phyloP scores from a whole-genome alignment of 371 early-diverging fungal species.

The Apophysomyces elegans region DNA sequence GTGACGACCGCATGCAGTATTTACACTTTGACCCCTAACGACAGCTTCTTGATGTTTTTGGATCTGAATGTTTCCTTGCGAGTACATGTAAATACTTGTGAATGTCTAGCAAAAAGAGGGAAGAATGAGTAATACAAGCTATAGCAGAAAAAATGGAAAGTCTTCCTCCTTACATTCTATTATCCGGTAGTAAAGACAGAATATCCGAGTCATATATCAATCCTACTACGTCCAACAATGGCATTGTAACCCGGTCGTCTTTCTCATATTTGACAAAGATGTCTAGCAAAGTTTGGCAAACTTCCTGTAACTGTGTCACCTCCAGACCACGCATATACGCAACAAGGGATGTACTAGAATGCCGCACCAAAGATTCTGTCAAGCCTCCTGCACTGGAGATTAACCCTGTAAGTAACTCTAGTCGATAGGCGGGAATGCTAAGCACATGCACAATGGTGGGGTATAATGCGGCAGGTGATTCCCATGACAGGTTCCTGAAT shows the following conservation, averaged over 20 bases:
- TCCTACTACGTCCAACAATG: conserved; percentile 71
- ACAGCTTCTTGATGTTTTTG: conserved; percentile 49
- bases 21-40: conserved; percentile 55
- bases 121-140: conserved; percentile 10
- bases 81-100: conserved; percentile 28
- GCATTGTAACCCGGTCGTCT: conserved; percentile 69
- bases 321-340: conserved; percentile 58
- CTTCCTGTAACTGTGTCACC: conserved; percentile 25
- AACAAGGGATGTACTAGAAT: conserved; percentile 65
- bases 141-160: background rate
- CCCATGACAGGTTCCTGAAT: conserved; percentile 61
- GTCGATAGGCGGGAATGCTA: conserved; percentile 56
- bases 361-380: conserved; percentile 81
- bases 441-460: conserved; percentile 65
- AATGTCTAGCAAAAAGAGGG: conserved; percentile 25
- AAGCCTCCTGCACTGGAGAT: conserved; percentile 81
- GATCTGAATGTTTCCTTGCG: conserved; percentile 45
- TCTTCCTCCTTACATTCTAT: conserved; percentile 30
- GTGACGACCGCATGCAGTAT: conserved; percentile 3
- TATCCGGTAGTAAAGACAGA: conserved; percentile 41
- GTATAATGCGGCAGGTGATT: conserved; percentile 68
- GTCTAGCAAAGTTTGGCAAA: conserved; percentile 42
- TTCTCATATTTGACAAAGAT: conserved; percentile 51
- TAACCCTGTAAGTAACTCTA: conserved; percentile 68
- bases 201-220: conserved; percentile 64